Evolutionary conservation across 192 early-diverging fungal genomes (phyloP).

Genomic region (Podila epigama): DNA sequence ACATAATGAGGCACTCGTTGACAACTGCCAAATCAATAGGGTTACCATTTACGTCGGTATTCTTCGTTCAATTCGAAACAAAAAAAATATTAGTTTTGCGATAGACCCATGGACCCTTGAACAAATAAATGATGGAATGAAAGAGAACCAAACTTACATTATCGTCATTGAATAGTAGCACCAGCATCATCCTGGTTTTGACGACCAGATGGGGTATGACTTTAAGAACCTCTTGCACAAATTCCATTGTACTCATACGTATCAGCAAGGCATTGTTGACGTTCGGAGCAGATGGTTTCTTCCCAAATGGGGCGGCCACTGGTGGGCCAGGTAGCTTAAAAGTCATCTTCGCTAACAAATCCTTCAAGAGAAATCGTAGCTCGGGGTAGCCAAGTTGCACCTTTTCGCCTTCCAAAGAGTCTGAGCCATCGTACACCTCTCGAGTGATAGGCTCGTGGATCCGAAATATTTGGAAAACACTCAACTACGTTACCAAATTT

Average conservation of each 20-base stretch:
- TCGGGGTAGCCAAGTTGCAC: conserved; percentile 34
- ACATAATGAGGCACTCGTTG: conserved; percentile 11
- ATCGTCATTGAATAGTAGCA: conserved; percentile 7
- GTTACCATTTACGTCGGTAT: conserved; percentile 6
- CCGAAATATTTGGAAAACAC: conserved; percentile 38
- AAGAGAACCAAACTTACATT: conserved; percentile 5
- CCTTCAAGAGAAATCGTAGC: conserved; percentile 56
- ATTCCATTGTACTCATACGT: conserved; percentile 36
- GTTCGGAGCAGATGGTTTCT: conserved; percentile 32
- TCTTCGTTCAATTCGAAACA: background rate
- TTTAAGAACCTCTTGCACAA: conserved; percentile 48
- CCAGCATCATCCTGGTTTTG: conserved; percentile 27
- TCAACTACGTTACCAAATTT: conserved; percentile 7
- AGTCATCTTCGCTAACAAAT: conserved; percentile 55
- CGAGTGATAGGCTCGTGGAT: conserved; percentile 30
- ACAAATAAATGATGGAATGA: background rate
- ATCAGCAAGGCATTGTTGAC: conserved; percentile 38
- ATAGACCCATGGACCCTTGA: background rate
- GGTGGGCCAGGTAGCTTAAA: conserved; percentile 48
- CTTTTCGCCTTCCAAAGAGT: background rate
- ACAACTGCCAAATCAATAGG: background rate
- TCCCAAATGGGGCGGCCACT: conserved; percentile 21
- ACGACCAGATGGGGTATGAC: conserved; percentile 23
- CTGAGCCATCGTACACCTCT: conserved; percentile 14
- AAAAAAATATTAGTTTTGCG: background rate